Evolutionary conservation across 345 rosid genomes (phyloP).

Genomic region (Lepidium sativum): DNA sequence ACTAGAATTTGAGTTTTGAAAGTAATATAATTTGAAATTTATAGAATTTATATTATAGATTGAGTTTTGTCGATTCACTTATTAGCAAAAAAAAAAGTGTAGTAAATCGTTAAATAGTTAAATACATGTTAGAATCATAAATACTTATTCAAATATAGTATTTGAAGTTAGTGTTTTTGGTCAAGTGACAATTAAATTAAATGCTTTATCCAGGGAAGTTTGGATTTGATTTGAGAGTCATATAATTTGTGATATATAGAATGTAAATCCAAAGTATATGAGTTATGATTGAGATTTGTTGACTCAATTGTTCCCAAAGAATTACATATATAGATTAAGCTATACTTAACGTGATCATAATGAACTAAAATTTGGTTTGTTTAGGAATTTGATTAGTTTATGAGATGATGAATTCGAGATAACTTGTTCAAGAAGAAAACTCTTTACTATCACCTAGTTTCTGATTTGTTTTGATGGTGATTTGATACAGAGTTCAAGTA

Average conservation of each 20-base stretch:
- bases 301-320: no score
- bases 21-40: not conserved
- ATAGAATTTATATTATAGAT: not conserved
- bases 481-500: conserved; percentile 22
- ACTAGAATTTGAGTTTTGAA: no score
- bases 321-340: no score
- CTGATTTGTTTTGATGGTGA: not conserved
- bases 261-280: no score
- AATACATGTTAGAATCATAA: no score
- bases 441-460: conserved; percentile 3
- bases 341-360: not conserved
- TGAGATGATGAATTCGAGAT: not conserved
- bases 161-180: no score
- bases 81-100: not conserved
- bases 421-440: not conserved
- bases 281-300: no score
- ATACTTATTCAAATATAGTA: not conserved
- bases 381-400: not conserved
- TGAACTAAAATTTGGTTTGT: not conserved
- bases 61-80: not conserved
- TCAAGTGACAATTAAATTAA: no score
- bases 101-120: no score
- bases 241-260: no score
- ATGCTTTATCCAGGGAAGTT: no score
- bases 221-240: no score